phyloP scores from a whole-genome alignment of 257 asterid species.

The Gynochthodes officinalis region DNA sequence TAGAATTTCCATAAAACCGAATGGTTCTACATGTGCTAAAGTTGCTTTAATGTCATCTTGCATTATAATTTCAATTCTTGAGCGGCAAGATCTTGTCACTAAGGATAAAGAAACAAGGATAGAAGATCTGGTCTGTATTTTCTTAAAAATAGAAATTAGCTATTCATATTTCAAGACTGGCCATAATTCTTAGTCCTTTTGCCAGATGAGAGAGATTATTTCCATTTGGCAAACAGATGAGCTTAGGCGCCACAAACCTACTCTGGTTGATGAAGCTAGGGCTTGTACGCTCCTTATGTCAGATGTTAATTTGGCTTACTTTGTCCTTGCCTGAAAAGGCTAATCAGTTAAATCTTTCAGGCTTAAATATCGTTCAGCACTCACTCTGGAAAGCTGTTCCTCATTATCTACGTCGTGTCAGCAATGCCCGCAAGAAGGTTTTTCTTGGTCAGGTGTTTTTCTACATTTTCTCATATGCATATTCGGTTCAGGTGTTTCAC shows the following conservation, averaged over 20 bases:
- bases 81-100: too few species aligned
- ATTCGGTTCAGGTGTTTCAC: constrained; percentile 11
- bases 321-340: constrained; percentile 9
- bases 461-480: constrained; percentile 16
- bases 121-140: too few species aligned
- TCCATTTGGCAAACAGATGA: constrained; percentile 99
- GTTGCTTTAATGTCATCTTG: too few species aligned
- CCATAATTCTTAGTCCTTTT: constrained; percentile 18
- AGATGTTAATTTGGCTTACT: constrained; percentile 9
- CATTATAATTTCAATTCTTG: too few species aligned
- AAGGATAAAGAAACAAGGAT: too few species aligned
- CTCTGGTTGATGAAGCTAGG: constrained; percentile 98
- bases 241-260: constrained; percentile 94
- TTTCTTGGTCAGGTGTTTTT: constrained; percentile 9
- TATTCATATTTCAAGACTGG: background rate
- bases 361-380: constrained; percentile 91
- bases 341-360: constrained; percentile 35
- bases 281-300: constrained; percentile 54
- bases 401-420: constrained; percentile 90
- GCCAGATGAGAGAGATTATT: constrained; percentile 86
- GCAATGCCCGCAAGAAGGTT: constrained; percentile 94
- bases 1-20: too few species aligned
- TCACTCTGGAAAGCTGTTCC: constrained; percentile 99
- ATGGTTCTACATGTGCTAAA: too few species aligned
- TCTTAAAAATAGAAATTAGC: background rate